Evolutionary conservation across 495 filamentous ascomycete species (phyloP), one percentile per base, ranked within the genome.

Genomic region (Lichenothelia convexa): DNA sequence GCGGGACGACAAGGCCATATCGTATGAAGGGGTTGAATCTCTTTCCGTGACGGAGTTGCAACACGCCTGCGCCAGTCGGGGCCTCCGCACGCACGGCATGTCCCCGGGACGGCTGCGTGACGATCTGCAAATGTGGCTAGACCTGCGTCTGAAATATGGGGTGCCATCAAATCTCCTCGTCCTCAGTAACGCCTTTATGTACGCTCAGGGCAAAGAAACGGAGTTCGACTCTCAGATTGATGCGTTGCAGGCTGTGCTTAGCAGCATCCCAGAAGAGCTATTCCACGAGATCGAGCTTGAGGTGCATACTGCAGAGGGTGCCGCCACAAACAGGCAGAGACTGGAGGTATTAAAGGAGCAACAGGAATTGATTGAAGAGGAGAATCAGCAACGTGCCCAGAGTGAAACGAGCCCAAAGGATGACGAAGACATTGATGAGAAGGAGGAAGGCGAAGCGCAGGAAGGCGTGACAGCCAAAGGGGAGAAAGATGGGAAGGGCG

Each of bases 231-330:
- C 72, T 20, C 89, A 95, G 59, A 91, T 95, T 45, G 87, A 95
- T 41, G 80, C 91, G 1, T 71, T 99, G 21, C 82, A 84, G 33
- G 76, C 81, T 15, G 89, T 99, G 12, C 67, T 99, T 21, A 84
- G 80, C 19, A 83, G 77, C 33, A 95, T 99, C 41, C 89, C 89
- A 3, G 89, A 99, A 60, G 89, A 99, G 56, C 71, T 99, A 26
- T 95, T 89, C 77, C 89, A 99, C 63, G 89, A 99, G 61, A 94
- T 95, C 42, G 89, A 99, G 58, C 78, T 99, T 21, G 91, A 95
- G 63, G 86, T 95, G 18, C 83, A 95, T 65, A 91, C 78, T 39
- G 83, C 85, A 32, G 89, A 99, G 62, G 89, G 89, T 39, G 89
- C 86, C 8, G 91, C 89, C 34, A 99, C 91, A 37, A 99, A 99